Conservation (phyloP, 2,329 filamentous ascomycete genomes). For the Chrysoporthe puriensis region DNA sequence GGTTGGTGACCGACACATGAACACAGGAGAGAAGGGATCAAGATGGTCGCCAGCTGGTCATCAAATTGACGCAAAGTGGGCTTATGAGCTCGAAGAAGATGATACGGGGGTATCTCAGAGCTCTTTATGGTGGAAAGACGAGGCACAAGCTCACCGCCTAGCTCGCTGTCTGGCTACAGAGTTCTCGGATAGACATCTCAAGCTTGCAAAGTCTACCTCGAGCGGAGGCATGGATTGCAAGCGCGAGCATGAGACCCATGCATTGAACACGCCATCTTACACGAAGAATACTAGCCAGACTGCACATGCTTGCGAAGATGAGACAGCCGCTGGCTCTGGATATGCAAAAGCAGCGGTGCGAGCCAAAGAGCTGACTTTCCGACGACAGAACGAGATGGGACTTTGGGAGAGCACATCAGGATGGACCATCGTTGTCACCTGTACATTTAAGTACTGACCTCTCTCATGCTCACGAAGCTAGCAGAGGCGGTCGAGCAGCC, state of each 20-base stretch:
- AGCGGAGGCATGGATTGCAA: too few relatives aligned
- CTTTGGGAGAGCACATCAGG: constrained; percentile 55
- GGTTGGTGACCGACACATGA: neutral
- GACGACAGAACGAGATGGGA: constrained; percentile 55
- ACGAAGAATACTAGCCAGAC: constrained; percentile 18
- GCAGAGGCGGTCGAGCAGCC: neutral
- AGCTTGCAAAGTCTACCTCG: too few relatives aligned
- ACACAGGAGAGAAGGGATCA: neutral
- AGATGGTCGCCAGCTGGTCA: neutral
- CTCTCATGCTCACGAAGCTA: neutral
- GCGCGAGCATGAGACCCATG: too few relatives aligned
- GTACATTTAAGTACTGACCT: constrained; percentile 32
- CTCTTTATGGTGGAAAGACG: constrained; percentile 21
- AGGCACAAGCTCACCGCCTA: constrained; percentile 9
- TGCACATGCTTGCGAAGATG: constrained; percentile 3
- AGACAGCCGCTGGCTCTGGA: neutral
- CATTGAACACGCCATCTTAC: neutral
- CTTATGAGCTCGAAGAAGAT: neutral
- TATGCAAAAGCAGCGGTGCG: constrained; percentile 45
- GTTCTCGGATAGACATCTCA: neutral
- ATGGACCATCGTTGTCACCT: constrained; percentile 52
- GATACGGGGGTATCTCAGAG: neutral
- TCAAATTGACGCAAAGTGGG: neutral
- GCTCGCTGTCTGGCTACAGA: neutral
- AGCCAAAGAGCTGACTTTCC: constrained; percentile 54